Evolutionary conservation across 352 stramenopile species (phyloP).

Genomic region (Pythium biforme): DNA sequence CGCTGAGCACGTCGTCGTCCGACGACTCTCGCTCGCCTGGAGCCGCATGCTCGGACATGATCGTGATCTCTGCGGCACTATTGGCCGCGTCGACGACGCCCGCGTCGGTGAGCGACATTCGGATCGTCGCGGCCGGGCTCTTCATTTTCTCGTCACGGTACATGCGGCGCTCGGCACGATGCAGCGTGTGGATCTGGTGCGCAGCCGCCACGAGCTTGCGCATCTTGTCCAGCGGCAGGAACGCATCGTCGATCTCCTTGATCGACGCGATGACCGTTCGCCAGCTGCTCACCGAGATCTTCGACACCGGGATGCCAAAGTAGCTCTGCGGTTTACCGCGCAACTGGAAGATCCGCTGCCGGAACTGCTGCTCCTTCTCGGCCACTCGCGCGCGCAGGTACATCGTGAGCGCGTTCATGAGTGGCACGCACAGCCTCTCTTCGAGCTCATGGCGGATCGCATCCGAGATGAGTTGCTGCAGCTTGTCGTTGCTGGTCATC

Average conservation of each 20-base stretch:
- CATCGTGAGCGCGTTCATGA: conserved; percentile 58
- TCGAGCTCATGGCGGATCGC: conserved; percentile 82
- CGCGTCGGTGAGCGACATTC: conserved; percentile 11
- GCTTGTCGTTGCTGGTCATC: conserved; percentile 68
- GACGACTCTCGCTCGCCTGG: conserved; percentile 6
- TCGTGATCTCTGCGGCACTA: background rate
- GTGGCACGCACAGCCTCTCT: conserved; percentile 73
- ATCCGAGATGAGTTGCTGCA: conserved; percentile 77
- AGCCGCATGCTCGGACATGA: background rate
- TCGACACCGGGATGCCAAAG: conserved; percentile 77
- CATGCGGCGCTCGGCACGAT: conserved; percentile 61
- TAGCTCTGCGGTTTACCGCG: conserved; percentile 76
- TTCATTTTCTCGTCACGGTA: conserved; percentile 14
- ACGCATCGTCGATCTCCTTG: conserved; percentile 82
- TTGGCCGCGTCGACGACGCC: conserved; percentile 1
- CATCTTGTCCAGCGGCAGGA: conserved; percentile 83
- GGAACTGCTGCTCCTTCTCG: conserved; percentile 77
- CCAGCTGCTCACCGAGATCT: conserved; percentile 81
- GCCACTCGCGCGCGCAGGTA: conserved; percentile 49
- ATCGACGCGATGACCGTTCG: conserved; percentile 65
- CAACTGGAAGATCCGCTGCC: conserved; percentile 58
- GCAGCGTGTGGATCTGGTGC: conserved; percentile 70
- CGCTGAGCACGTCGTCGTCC: conserved; percentile 74
- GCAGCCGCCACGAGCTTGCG: conserved; percentile 71
- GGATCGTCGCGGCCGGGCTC: background rate